Evolutionary conservation across 306 rosid species (phyloP), one percentile per base, ranked within the genome.

Genomic region (Acacia confusa): DNA sequence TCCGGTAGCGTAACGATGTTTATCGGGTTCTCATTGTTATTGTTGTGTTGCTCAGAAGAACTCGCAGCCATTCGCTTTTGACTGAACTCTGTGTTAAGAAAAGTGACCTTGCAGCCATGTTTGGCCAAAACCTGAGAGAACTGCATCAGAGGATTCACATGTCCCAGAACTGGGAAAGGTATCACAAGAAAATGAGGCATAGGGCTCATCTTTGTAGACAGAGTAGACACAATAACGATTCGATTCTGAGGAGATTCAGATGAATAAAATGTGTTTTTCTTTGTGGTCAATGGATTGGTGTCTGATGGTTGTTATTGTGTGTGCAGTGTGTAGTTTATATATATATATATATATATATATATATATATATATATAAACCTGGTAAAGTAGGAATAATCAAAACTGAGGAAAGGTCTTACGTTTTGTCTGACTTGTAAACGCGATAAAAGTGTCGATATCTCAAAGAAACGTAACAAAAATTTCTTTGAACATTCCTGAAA

Each of bases 101-200:
- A 64, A 64, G 70, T 64, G 70, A 64, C 70, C 43, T 64, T 64
- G 70, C 70, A 64, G 4, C 70, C 70, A 14, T 30, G 41, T 64
- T 64, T 32, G 70, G 70, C 70, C 20, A 64, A 28, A 64, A 64
- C 13, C 10, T 64, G 43, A 30, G 70, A 64, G 22, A 64, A 22
- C 5, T 57, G 64, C 64, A n/a, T 57, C 1, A 57, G 64, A 24
- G 64, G 64, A n/a, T 57, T 22, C 64, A 57, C 64, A 57, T 57
- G 64, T 22, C 64, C 64, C 64, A 57, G 64, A 57, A 57, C 64
- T 22, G 64, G 64, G 25, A 8, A 57, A 22, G 64, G 28, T n/a
- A 22, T 57, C 28, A 57, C 13, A 57, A 57, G 64, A 57, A 57
- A 57, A 57, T 57, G 64, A 57, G 64, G 64, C 40, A 36, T 36